These are phyloP conservation scores for Brassica juncea DNA, from an alignment of 345 rosid genomes.

Conservation along the genomic window DNA sequence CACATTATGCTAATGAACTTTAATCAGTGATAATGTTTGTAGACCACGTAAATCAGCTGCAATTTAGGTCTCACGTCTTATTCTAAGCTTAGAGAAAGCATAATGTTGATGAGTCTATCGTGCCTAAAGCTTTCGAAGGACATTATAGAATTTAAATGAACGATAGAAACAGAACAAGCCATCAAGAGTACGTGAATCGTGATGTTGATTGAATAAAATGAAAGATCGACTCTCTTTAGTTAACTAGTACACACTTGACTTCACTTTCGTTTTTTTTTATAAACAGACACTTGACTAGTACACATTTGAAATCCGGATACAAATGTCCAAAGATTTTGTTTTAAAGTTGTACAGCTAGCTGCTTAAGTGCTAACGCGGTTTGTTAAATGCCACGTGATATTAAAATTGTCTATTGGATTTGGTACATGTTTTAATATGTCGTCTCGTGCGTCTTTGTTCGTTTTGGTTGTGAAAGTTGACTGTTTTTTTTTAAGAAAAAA, in stretches of 20 bases:
- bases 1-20: neutral
- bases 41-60: conserved; percentile 1
- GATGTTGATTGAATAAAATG: conserved; percentile 5
- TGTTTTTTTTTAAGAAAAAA: too few relatives aligned
- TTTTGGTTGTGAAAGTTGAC: conserved; percentile 4
- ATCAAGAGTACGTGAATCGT: neutral
- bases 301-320: neutral
- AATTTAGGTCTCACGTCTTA: conserved; percentile 17
- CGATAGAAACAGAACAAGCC: neutral
- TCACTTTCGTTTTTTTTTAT: neutral
- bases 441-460: conserved; percentile 32
- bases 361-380: neutral
- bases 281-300: neutral
- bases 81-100: neutral
- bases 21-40: neutral
- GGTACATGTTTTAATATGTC: conserved; percentile 12
- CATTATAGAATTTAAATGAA: neutral
- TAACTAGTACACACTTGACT: conserved; percentile 3
- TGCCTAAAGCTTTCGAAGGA: neutral
- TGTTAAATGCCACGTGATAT: conserved; percentile 28
- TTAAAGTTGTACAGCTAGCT: conserved; percentile 24
- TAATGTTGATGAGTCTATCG: neutral
- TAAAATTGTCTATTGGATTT: conserved; percentile 6
- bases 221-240: conserved; percentile 7
- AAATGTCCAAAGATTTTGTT: conserved; percentile 2